Base-by-base conservation (phyloP, 1,284 basidiomycete species). In the Pisolithus thermaeus region DNA sequence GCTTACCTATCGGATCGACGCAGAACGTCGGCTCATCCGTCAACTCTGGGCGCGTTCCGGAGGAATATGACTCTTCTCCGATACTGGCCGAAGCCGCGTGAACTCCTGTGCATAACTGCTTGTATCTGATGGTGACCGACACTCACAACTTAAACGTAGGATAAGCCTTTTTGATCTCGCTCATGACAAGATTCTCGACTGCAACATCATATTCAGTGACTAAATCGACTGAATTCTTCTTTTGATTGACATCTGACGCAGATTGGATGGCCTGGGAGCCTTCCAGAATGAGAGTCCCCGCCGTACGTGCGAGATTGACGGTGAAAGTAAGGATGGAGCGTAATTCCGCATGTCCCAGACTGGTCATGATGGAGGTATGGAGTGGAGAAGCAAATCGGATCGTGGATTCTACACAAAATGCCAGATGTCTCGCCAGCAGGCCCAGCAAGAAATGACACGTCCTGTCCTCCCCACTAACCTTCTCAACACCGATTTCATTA, bases 191-290 rank as follows among this genome's bases (percentile, higher is more conserved):
- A 58, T 90, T 84, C 68, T 98, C 95, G 12, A 97, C 93, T 37
- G 79, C 84, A 55, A 97, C 90, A 70, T 99, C 95, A 62, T 92
- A 97, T 71, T 97, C 90, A 0, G 96, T 98, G n/a, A 98, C 96
- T 37, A 97, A 77, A 70, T 95, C 92, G 16, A 93, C 91, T 8
- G 90, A 84, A 66, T 95, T 95, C 69, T 89, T 87, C 79, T 95
- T 96, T 75, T 91, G 85, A 59, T 82, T 81, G 49, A 91, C 75
- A 59, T 77, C 76, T 7, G 78, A 70, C 2, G 74, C 69, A 1
- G 71, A 70, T 53, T 80, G 80, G 61, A 90, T 90, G 27, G 81
- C 84, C 46, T 79, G 75, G 11, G 88, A 87, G 56, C 88, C 87
- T 65, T 87, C 78, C 4, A 87, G 71, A 52, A 91, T 88, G 50